phyloP scores from a whole-genome alignment of 2,329 filamentous ascomycete genomes.

The Colletotrichum sansevieriae region DNA sequence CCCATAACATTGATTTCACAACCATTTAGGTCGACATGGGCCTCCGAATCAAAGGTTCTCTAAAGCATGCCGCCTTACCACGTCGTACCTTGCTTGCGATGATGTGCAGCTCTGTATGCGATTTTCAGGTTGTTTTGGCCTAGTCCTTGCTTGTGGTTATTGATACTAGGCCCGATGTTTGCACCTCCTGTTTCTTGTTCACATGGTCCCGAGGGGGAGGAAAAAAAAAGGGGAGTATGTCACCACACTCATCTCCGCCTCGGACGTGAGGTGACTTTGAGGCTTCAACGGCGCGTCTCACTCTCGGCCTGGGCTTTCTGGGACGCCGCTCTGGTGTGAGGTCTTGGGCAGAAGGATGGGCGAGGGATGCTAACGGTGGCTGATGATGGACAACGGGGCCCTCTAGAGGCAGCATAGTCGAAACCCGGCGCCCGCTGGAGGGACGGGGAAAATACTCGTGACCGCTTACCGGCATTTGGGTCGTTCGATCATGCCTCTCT shows the following conservation, averaged over 20 bases:
- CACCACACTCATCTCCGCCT: slow-evolving; percentile 5
- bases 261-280: slow-evolving; percentile 9
- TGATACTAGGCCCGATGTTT: slow-evolving; percentile 16
- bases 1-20: background rate
- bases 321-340: slow-evolving; percentile 3
- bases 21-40: background rate
- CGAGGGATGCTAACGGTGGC: slow-evolving; percentile 31
- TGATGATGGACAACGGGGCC: slow-evolving; percentile 13
- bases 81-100: slow-evolving; percentile 4
- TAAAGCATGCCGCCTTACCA: background rate
- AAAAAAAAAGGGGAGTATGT: slow-evolving; percentile 3
- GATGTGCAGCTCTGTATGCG: background rate
- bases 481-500: slow-evolving; percentile 11
- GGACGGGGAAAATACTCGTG: background rate
- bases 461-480: background rate
- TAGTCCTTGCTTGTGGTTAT: background rate
- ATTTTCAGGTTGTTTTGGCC: slow-evolving; percentile 4
- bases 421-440: slow-evolving; percentile 15
- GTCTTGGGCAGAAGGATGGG: background rate
- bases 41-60: slow-evolving; percentile 17
- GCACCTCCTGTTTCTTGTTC: slow-evolving; percentile 14
- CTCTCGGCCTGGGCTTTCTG: slow-evolving; percentile 24
- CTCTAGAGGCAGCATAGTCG: slow-evolving; percentile 12
- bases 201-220: background rate
- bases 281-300: slow-evolving; percentile 39